Evolutionary conservation across 108 stramenopile species (phyloP).

Genomic region (Stephanodiscus triporus): DNA sequence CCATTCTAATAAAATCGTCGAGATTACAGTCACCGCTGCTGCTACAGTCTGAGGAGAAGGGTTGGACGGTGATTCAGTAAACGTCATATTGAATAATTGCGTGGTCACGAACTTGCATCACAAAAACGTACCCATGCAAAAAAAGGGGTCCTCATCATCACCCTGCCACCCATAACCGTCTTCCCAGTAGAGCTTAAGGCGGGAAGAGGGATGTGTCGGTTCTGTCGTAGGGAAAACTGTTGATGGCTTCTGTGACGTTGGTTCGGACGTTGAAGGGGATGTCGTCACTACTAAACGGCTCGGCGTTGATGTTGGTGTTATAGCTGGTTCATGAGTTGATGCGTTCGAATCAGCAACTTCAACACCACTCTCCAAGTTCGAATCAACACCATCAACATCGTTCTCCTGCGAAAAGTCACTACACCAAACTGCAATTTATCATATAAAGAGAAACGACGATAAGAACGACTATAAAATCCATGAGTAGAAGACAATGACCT

Average conservation of each 20-base stretch:
- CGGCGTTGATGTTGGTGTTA: too few relatives aligned
- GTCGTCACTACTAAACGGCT: too few relatives aligned
- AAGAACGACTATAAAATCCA: background rate
- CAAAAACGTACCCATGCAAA: background rate
- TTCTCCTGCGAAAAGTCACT: background rate
- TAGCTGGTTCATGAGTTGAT: too few relatives aligned
- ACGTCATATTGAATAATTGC: background rate
- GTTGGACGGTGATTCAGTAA: background rate
- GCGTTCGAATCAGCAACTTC: too few relatives aligned
- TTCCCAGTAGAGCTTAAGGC: background rate
- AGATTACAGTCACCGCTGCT: background rate
- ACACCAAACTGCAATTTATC: slow-evolving; percentile 1
- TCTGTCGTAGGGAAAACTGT: background rate
- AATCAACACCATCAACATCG: too few relatives aligned
- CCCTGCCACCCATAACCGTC: background rate
- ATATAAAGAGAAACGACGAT: background rate
- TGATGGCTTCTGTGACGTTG: too few relatives aligned
- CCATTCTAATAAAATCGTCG: background rate
- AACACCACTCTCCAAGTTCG: too few relatives aligned
- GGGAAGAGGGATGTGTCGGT: background rate
- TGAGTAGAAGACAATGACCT: background rate
- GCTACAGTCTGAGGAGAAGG: background rate
- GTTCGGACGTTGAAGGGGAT: too few relatives aligned
- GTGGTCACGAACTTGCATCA: background rate
- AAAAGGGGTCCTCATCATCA: background rate